Evolutionary conservation across 2,329 filamentous ascomycete species (phyloP), one percentile per base, ranked within the genome.

Genomic region (Venturia aucupariae): DNA sequence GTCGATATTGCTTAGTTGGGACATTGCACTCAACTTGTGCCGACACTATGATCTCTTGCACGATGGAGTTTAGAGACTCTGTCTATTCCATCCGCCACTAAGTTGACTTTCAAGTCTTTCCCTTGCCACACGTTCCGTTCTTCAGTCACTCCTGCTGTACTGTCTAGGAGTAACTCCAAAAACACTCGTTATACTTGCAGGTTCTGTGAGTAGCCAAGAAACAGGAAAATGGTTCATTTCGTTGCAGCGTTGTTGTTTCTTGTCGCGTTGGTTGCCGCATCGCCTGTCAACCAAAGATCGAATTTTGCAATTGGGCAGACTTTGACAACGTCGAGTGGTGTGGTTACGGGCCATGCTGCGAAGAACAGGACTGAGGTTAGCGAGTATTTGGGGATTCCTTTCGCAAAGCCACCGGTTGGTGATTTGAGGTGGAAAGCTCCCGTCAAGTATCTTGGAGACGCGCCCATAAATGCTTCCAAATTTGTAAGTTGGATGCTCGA

Each of bases 271-370:
- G 32, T 32, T 38, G 11, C 55, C 4, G 55, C 55, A 17, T 60
- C 55, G 32, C 55, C 55, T 35, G 55, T 60, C 19, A 39, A 19
- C 55, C 55, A 39, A 10, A 39, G 30, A 60, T 32, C 30, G 55
- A 60, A 3, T 6, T 60, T 39, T 48, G 39, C 42, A 10, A 51
- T 69, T 66, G 44, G 70, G 71, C 39, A 68, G 74, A 27, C 67
- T 66, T 69, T 72, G 22, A 67, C 68, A 32, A 74, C 73, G 15
- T 71, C 68, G 27, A 74, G 71, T 64, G 74, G 73, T 8, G 67
- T 64, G 1, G 68, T 75, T 46, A 66, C 71, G 59, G 74, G 74
- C 10, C 74, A 76, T 60, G 61, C 62, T 60, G 71, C 73, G 8
- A 66, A 67, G 2, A 71, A 70, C 57, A 67, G 64, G 41, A 68